Percentiles rank a stretch among this genome's conserved stretches.
Conservation (phyloP, 257 asterid species). For the Primulina huaijiensis region DNA sequence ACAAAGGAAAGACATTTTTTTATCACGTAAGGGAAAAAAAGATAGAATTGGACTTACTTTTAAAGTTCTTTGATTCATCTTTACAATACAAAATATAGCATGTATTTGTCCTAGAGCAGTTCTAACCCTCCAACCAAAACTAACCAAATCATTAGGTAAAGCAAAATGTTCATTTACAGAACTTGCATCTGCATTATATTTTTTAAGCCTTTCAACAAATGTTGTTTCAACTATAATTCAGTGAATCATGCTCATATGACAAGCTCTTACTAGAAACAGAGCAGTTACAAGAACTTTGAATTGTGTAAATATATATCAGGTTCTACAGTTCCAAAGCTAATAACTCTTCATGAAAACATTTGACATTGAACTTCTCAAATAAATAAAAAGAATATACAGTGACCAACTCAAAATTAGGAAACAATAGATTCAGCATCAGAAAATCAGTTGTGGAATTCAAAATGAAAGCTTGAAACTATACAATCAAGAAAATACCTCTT, state of each 20-base stretch:
- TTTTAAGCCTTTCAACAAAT: not conserved
- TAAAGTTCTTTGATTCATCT: not conserved
- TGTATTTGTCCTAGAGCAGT: not conserved
- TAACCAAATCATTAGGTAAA: not conserved
- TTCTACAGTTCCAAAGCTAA: not conserved
- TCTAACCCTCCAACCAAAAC: not conserved
- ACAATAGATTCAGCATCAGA: not conserved
- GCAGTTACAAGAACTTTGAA: not conserved
- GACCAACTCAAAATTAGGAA: not conserved
- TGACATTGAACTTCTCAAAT: not conserved
- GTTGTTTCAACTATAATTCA: not conserved
- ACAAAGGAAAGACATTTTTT: not conserved
- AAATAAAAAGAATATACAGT: no score
- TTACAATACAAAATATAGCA: not conserved
- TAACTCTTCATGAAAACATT: not conserved
- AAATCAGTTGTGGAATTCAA: not conserved
- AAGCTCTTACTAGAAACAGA: not conserved
- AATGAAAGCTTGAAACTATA: slow-evolving; percentile 6
- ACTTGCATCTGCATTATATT: not conserved
- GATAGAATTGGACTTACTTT: not conserved
- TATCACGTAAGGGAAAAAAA: not conserved
- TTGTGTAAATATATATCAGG: not conserved
- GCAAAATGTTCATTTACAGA: not conserved
- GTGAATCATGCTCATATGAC: slow-evolving; percentile 19
- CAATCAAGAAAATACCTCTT: slow-evolving; percentile 66